A percentile compares a stretch with the other conserved stretches of the same genome.
phyloP scores from a whole-genome alignment of 2,329 filamentous ascomycete genomes.

The Ophiocordyceps sinensis region DNA sequence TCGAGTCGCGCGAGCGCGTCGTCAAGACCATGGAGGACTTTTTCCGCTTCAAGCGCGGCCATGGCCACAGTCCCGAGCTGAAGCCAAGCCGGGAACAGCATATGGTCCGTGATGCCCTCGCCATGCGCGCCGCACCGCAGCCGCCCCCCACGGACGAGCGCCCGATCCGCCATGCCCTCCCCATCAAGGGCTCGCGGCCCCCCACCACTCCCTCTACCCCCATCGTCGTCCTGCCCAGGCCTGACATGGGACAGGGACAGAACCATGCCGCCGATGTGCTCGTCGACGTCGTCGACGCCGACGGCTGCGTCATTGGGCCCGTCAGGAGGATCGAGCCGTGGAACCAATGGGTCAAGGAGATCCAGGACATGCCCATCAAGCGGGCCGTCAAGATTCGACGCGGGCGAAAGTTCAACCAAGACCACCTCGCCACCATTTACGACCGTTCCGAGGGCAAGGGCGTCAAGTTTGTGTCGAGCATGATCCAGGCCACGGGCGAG shows the following conservation, averaged over 20 bases:
- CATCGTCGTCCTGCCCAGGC: not conserved
- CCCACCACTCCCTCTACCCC: conserved; percentile 1
- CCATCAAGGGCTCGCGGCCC: not conserved
- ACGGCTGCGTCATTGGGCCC: conserved; percentile 22
- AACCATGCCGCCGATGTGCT: conserved; percentile 6
- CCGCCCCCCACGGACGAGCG: not conserved
- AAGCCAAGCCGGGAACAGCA: conserved; percentile 1
- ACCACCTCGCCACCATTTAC: conserved; percentile 25
- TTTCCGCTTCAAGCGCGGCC: conserved; percentile 16
- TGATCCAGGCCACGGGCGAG: conserved; percentile 34
- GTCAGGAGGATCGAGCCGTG: conserved; percentile 20
- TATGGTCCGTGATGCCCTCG: not conserved
- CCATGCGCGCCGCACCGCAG: not conserved
- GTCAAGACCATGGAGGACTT: conserved; percentile 17
- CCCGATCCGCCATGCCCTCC: not conserved
- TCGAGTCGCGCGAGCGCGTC: conserved; percentile 14
- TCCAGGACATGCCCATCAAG: conserved; percentile 22
- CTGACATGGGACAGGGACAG: not conserved
- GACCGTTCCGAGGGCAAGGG: conserved; percentile 25
- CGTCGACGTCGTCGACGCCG: conserved; percentile 21
- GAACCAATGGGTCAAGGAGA: conserved; percentile 25
- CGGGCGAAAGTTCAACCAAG: conserved; percentile 24
- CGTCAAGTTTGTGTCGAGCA: conserved; percentile 31
- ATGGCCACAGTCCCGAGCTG: conserved; percentile 5
- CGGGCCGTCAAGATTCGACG: conserved; percentile 26